Evolutionary conservation across 2,329 filamentous ascomycete genomes (phyloP).

Genomic region (Apiospora arundinis): DNA sequence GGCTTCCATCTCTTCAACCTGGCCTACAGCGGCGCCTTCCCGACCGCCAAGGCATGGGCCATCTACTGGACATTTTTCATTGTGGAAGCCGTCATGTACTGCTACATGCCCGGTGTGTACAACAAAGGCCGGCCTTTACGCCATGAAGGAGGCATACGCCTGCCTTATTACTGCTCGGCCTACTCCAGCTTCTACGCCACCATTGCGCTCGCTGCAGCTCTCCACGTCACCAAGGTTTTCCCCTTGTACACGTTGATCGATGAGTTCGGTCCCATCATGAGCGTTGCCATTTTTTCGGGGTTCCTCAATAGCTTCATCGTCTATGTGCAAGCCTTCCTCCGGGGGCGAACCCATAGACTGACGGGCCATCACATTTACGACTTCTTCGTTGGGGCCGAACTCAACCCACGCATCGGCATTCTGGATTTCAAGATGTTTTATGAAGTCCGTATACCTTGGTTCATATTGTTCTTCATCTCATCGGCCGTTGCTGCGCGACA

Average conservation of each 20-base stretch:
- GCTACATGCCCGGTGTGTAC: constrained; percentile 85
- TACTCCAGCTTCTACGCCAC: constrained; percentile 88
- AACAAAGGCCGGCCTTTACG: constrained; percentile 86
- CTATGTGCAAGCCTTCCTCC: constrained; percentile 83
- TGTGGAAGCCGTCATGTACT: constrained; percentile 83
- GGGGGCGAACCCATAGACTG: constrained; percentile 90
- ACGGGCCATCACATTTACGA: constrained; percentile 85
- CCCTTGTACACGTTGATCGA: constrained; percentile 91
- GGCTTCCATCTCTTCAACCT: constrained; percentile 71
- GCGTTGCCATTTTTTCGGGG: constrained; percentile 91
- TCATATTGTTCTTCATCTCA: constrained; percentile 80
- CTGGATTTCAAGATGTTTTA: constrained; percentile 97
- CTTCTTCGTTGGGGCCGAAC: constrained; percentile 91
- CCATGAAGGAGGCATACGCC: constrained; percentile 81
- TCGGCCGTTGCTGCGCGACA: constrained; percentile 80
- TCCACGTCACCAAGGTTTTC: constrained; percentile 87
- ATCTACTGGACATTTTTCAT: constrained; percentile 96
- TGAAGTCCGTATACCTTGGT: constrained; percentile 92
- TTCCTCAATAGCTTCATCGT: constrained; percentile 83
- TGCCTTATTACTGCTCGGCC: constrained; percentile 93
- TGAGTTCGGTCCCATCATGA: constrained; percentile 92
- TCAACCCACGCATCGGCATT: constrained; percentile 85
- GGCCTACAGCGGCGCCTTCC: constrained; percentile 84
- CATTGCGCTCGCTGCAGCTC: constrained; percentile 68
- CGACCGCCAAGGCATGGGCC: constrained; percentile 80